These are phyloP conservation scores for Lipomyces sp. DNA, from an alignment of 805 yeast genomes.

Conservation along the genomic window DNA sequence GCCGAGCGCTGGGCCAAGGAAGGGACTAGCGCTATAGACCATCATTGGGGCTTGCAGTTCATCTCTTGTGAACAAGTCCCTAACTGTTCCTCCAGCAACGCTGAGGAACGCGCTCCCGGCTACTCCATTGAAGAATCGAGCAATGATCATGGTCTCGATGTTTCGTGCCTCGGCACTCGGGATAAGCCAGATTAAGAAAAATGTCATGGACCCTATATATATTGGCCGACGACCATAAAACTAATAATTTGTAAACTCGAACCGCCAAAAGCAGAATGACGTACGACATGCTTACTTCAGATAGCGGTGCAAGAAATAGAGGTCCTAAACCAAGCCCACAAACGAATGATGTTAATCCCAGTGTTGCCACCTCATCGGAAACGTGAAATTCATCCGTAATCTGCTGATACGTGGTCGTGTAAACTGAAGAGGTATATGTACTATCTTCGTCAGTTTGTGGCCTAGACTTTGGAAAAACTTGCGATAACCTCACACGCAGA, in stretches of 20 bases:
- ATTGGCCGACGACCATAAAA: constrained; percentile 70
- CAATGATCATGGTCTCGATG: constrained; percentile 54
- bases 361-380: constrained; percentile 25
- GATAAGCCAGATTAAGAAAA: constrained; percentile 53
- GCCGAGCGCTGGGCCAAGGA: constrained; percentile 66
- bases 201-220: constrained; percentile 57
- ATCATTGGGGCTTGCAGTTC: constrained; percentile 33
- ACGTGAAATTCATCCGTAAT: constrained; percentile 58
- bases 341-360: constrained; percentile 60
- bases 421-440: constrained; percentile 59
- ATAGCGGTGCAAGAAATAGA: constrained; percentile 81
- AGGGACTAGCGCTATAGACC: constrained; percentile 33
- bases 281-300: constrained; percentile 64
- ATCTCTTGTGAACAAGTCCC: constrained; percentile 72
- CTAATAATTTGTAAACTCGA: constrained; percentile 63
- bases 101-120: constrained; percentile 82
- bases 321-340: constrained; percentile 70
- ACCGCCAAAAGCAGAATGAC: constrained; percentile 49
- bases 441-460: constrained; percentile 4
- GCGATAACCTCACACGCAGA: constrained; percentile 16
- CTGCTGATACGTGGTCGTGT: constrained; percentile 51
- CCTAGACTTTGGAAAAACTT: constrained; percentile 47
- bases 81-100: constrained; percentile 80
- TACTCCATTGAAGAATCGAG: constrained; percentile 75
- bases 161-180: constrained; percentile 52